Percentiles rank a stretch among this genome's conserved stretches.
These are phyloP conservation scores for Periconia sp. DNA, from an alignment of 2,329 filamentous ascomycete species.

Conservation along the genomic window DNA sequence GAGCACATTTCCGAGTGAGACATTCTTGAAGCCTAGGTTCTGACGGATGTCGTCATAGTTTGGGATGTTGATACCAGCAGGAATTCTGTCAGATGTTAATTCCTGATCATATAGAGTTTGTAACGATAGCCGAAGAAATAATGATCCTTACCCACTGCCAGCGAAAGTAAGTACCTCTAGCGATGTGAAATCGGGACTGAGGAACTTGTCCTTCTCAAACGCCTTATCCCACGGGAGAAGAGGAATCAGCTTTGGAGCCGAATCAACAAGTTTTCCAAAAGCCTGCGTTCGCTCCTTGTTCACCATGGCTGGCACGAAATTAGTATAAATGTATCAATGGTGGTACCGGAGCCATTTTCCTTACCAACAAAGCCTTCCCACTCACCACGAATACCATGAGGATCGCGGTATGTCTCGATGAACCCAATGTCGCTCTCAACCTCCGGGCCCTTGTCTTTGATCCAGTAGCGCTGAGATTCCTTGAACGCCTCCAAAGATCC, in stretches of 20 bases:
- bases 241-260: conserved; percentile 82
- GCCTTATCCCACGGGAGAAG: conserved; percentile 85
- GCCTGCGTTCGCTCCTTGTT: conserved; percentile 90
- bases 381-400: conserved; percentile 60
- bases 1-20: conserved; percentile 90
- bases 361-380: conserved; percentile 61
- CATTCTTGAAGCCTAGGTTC: conserved; percentile 88
- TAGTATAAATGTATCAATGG: no score
- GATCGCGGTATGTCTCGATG: conserved; percentile 62
- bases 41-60: conserved; percentile 72
- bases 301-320: no score
- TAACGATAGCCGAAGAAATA: neutral
- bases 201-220: conserved; percentile 96
- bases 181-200: conserved; percentile 94
- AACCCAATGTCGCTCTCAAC: conserved; percentile 63
- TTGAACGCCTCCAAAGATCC: conserved; percentile 59
- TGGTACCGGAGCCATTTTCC: no score
- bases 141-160: conserved; percentile 55
- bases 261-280: conserved; percentile 83
- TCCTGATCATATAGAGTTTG: no score
- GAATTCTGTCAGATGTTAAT: conserved; percentile 50
- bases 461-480: conserved; percentile 60
- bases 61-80: conserved; percentile 66
- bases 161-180: conserved; percentile 88
- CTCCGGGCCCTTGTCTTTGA: conserved; percentile 57